These are phyloP conservation scores for Russula foetens DNA, from an alignment of 768 basidiomycete genomes.

Conservation along the genomic window DNA sequence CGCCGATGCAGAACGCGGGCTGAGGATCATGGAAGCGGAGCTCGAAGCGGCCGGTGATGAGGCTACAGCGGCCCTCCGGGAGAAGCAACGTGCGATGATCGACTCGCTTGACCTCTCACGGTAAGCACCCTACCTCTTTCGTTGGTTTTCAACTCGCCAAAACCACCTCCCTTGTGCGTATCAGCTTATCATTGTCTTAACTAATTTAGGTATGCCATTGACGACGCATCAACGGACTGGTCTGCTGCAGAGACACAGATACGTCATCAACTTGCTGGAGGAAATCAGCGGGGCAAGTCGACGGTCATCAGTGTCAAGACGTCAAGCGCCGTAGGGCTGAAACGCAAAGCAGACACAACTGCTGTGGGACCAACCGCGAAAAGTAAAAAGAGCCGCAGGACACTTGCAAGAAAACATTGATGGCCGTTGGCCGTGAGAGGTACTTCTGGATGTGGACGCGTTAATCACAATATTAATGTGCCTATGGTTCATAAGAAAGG, in stretches of 20 bases:
- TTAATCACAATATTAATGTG: too few species aligned
- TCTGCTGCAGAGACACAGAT: slow-evolving; percentile 67
- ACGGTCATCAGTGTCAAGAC: slow-evolving; percentile 75
- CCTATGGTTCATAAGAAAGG: too few species aligned
- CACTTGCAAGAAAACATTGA: slow-evolving; percentile 3
- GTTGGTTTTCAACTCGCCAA: background rate
- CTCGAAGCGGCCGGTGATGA: slow-evolving; percentile 59
- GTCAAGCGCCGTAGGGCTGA: slow-evolving; percentile 32
- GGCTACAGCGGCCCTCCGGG: slow-evolving; percentile 43
- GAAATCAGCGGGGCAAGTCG: slow-evolving; percentile 35
- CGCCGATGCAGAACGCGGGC: slow-evolving; percentile 24
- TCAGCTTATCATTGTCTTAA: slow-evolving; percentile 8
- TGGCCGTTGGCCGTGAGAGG: too few species aligned
- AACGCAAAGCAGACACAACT: slow-evolving; percentile 47
- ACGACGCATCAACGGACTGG: slow-evolving; percentile 67
- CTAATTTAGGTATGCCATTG: slow-evolving; percentile 59
- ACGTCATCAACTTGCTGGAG: slow-evolving; percentile 31
- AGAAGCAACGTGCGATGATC: slow-evolving; percentile 82
- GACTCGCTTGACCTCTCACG: slow-evolving; percentile 80
- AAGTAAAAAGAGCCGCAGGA: slow-evolving; percentile 24
- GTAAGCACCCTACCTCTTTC: slow-evolving; percentile 42
- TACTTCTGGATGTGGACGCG: too few species aligned
- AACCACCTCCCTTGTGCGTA: background rate
- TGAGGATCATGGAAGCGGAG: slow-evolving; percentile 27
- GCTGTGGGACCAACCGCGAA: slow-evolving; percentile 31